phyloP scores from a whole-genome alignment of 495 filamentous ascomycete species.

The Chlorociboria aeruginascens region DNA sequence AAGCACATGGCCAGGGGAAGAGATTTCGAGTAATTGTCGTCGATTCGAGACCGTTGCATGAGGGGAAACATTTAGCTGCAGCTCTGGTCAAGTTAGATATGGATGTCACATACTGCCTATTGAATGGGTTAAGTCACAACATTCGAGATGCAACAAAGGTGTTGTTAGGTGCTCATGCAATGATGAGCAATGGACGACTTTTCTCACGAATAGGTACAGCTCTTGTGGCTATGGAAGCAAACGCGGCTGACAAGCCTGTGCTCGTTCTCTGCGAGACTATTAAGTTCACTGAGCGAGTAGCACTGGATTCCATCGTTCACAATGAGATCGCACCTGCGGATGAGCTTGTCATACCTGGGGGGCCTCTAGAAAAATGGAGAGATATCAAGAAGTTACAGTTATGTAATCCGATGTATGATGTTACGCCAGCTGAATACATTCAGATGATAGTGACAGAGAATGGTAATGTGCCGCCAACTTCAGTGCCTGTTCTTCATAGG shows the following conservation, averaged over 20 bases:
- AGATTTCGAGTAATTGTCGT: constrained; percentile 75
- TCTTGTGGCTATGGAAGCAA: constrained; percentile 76
- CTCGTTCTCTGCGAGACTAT: constrained; percentile 88
- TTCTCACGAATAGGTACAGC: constrained; percentile 83
- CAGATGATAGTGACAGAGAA: constrained; percentile 85
- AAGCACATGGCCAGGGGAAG: constrained; percentile 55
- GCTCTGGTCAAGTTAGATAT: constrained; percentile 56
- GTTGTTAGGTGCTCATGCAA: constrained; percentile 77
- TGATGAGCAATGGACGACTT: constrained; percentile 81
- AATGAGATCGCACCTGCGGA: constrained; percentile 76
- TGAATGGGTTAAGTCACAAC: constrained; percentile 60
- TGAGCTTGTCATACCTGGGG: constrained; percentile 36
- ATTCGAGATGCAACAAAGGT: constrained; percentile 68
- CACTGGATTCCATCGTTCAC: constrained; percentile 79
- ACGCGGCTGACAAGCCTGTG: constrained; percentile 62
- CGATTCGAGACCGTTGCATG: constrained; percentile 69
- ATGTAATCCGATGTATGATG: constrained; percentile 84
- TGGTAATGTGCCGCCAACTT: constrained; percentile 75
- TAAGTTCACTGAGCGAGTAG: constrained; percentile 88
- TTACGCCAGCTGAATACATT: constrained; percentile 82
- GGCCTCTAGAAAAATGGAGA: constrained; percentile 41
- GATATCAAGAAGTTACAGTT: constrained; percentile 53
- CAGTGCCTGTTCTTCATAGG: constrained; percentile 54
- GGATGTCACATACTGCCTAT: constrained; percentile 66
- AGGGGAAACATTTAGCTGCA: constrained; percentile 65